These are phyloP conservation scores for Blastosporella zonata DNA, from an alignment of 1,284 basidiomycete genomes.

Conservation along the genomic window DNA sequence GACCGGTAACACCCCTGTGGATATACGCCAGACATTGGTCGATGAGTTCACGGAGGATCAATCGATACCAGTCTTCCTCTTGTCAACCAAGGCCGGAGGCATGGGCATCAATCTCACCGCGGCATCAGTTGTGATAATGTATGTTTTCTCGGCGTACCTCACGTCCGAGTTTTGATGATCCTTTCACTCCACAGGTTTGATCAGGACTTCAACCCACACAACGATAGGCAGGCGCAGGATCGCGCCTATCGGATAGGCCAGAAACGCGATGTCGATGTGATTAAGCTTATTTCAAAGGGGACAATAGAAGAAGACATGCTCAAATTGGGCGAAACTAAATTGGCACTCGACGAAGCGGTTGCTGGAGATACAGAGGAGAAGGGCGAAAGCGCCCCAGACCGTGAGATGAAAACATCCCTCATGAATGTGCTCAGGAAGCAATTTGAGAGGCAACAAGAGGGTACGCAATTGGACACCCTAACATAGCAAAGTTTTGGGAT, in stretches of 20 bases:
- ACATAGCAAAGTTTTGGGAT: slow-evolving; percentile 6
- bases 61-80: slow-evolving; percentile 88
- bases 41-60: slow-evolving; percentile 97
- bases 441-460: slow-evolving; percentile 34
- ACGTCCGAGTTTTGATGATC: not conserved
- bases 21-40: slow-evolving; percentile 89
- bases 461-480: slow-evolving; percentile 9
- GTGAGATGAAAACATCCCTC: slow-evolving; percentile 77
- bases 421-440: slow-evolving; percentile 80
- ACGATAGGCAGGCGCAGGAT: slow-evolving; percentile 95
- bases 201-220: slow-evolving; percentile 94
- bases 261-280: slow-evolving; percentile 85
- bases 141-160: slow-evolving; percentile 23
- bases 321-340: slow-evolving; percentile 84
- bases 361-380: slow-evolving; percentile 70
- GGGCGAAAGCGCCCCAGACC: slow-evolving; percentile 65
- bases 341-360: slow-evolving; percentile 89
- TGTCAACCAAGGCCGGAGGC: slow-evolving; percentile 94
- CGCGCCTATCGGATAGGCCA: slow-evolving; percentile 98
- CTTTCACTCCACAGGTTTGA: slow-evolving; percentile 66
- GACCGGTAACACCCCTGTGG: slow-evolving; percentile 93
- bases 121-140: slow-evolving; percentile 91
- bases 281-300: slow-evolving; percentile 90
- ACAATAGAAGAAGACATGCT: slow-evolving; percentile 98
- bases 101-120: slow-evolving; percentile 93